phyloP scores from a whole-genome alignment of 805 yeast genomes.

The Saturnispora serradocipensis region DNA sequence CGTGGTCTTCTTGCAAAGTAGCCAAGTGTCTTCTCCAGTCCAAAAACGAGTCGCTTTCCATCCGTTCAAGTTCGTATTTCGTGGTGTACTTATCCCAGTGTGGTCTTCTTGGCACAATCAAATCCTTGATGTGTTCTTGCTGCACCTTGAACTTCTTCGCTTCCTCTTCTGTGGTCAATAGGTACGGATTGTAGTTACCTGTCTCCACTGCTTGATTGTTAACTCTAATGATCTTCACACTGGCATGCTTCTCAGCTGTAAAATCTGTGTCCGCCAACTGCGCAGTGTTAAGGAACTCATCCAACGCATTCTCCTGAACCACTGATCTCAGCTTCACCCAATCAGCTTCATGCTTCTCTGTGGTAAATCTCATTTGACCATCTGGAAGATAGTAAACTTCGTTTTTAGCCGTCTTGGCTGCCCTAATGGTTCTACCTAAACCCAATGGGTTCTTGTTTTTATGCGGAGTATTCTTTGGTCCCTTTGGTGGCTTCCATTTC shows the following conservation, averaged over 20 bases:
- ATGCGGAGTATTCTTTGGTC: conserved; percentile 83
- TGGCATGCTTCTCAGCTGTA: conserved; percentile 79
- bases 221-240: conserved; percentile 75
- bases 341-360: conserved; percentile 71
- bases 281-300: conserved; percentile 92
- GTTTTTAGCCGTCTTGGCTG: conserved; percentile 62
- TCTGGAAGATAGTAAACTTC: conserved; percentile 66
- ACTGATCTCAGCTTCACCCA: conserved; percentile 91
- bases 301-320: conserved; percentile 88
- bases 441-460: conserved; percentile 80
- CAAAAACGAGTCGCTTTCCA: conserved; percentile 82
- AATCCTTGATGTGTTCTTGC: conserved; percentile 51
- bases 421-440: conserved; percentile 73
- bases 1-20: conserved; percentile 70
- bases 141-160: conserved; percentile 51
- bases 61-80: conserved; percentile 68
- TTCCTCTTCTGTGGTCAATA: conserved; percentile 61
- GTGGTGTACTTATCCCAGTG: conserved; percentile 68
- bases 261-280: conserved; percentile 94
- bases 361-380: conserved; percentile 84
- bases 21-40: conserved; percentile 94
- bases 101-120: conserved; percentile 92
- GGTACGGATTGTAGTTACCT: conserved; percentile 41
- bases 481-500: conserved; percentile 84
- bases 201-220: conserved; percentile 63